Conservation (phyloP, 2,329 filamentous ascomycete species). For the Aspergillus pseudonomiae region DNA sequence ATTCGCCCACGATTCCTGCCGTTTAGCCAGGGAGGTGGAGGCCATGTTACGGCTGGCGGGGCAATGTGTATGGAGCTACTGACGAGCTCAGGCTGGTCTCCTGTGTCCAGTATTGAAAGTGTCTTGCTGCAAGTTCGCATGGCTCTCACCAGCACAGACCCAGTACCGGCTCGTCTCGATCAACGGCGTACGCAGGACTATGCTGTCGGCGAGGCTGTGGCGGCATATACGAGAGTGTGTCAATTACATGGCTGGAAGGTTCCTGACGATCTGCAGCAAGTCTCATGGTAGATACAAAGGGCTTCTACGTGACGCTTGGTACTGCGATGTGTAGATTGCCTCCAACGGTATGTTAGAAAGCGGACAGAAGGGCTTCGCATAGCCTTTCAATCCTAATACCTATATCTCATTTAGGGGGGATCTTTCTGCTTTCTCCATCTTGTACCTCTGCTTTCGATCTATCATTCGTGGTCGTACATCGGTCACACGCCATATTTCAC, state of each 20-base stretch:
- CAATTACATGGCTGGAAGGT: slow-evolving; percentile 71
- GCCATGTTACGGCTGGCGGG: slow-evolving; percentile 82
- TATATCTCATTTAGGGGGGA: neutral
- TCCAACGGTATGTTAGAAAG: too few species aligned
- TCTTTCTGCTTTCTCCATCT: neutral
- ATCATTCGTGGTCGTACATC: too few species aligned
- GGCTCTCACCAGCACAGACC: slow-evolving; percentile 71
- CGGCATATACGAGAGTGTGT: slow-evolving; percentile 73
- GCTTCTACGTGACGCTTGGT: neutral
- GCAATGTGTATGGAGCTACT: slow-evolving; percentile 84
- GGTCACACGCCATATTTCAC: too few species aligned
- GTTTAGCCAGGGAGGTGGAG: slow-evolving; percentile 74
- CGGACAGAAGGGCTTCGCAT: too few species aligned
- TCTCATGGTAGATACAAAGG: slow-evolving; percentile 27
- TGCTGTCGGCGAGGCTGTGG: slow-evolving; percentile 68
- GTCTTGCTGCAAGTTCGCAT: slow-evolving; percentile 80
- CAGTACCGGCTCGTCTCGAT: slow-evolving; percentile 70
- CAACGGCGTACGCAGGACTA: slow-evolving; percentile 55
- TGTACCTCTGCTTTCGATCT: neutral
- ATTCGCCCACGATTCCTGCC: slow-evolving; percentile 77
- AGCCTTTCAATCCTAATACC: neutral
- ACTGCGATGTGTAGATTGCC: slow-evolving; percentile 33
- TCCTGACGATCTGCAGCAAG: slow-evolving; percentile 62
- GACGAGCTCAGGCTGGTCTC: slow-evolving; percentile 81
- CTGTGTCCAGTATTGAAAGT: slow-evolving; percentile 72